phyloP scores from a whole-genome alignment of 306 rosid genomes.

The Hippophae gyantsensis region DNA sequence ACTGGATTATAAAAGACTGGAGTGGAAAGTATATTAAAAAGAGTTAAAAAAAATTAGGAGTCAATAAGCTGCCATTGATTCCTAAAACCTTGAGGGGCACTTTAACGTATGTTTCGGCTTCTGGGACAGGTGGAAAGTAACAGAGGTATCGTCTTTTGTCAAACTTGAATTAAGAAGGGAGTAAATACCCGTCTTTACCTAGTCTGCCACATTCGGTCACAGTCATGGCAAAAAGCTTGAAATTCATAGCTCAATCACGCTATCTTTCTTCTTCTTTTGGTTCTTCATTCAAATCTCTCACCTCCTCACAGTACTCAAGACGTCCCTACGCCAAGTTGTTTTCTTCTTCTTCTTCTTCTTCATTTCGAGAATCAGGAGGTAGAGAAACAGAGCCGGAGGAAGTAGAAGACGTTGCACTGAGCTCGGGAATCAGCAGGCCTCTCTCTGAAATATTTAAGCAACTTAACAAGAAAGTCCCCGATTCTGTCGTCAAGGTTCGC shows the following conservation, averaged over 20 bases:
- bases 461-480: slow-evolving; percentile 76
- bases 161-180: slow-evolving; percentile 6
- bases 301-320: neutral
- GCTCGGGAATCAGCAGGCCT: slow-evolving; percentile 64
- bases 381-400: slow-evolving; percentile 1
- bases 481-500: slow-evolving; percentile 52
- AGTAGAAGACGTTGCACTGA: neutral
- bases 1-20: no score
- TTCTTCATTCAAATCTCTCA: neutral
- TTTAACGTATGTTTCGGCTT: no score
- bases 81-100: no score
- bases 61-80: no score
- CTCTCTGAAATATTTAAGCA: slow-evolving; percentile 64
- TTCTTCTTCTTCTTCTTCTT: slow-evolving; percentile 13
- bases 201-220: neutral
- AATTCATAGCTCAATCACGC: neutral
- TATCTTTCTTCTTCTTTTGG: neutral
- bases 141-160: no score
- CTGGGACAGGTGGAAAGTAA: no score
- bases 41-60: no score
- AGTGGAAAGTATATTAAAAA: no score
- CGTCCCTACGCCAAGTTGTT: slow-evolving; percentile 10
- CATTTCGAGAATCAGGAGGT: slow-evolving; percentile 4
- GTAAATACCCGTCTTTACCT: neutral
- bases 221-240: neutral